These are phyloP conservation scores for Theobroma grandiflorum DNA, from an alignment of 441 rosid genomes.

Conservation along the genomic window DNA sequence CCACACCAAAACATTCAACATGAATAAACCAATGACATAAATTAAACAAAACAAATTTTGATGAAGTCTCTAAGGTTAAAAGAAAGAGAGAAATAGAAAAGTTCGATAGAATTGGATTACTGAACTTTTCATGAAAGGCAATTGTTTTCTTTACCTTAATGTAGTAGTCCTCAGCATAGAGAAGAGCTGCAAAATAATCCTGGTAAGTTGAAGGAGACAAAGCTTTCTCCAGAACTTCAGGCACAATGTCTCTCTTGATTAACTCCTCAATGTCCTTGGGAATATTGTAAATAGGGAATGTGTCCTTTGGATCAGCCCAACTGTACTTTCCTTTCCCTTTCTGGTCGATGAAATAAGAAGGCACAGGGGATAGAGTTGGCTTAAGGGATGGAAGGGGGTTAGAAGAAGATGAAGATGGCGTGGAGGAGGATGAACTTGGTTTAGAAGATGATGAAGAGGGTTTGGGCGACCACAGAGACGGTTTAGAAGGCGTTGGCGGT, in stretches of 20 bases:
- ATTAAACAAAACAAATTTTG: not conserved
- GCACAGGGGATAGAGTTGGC: conserved; percentile 21
- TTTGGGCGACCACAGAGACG: not conserved
- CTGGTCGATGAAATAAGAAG: not conserved
- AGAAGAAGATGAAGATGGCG: conserved; percentile 8
- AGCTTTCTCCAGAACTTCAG: conserved; percentile 33
- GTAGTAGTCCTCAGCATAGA: conserved; percentile 50
- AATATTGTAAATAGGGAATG: conserved; percentile 21
- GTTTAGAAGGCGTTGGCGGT: not conserved
- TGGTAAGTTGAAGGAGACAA: conserved; percentile 42
- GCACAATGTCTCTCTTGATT: conserved; percentile 38
- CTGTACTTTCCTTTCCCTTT: not conserved
- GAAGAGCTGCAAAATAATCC: conserved; percentile 48
- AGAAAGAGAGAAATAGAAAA: not conserved
- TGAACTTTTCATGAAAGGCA: not conserved
- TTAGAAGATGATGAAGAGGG: not conserved
- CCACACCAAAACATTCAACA: not conserved
- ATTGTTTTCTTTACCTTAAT: conserved; percentile 33
- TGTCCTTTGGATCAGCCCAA: conserved; percentile 17
- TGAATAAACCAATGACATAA: not conserved
- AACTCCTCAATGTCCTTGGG: conserved; percentile 32
- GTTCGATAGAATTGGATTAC: not conserved
- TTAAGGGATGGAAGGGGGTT: conserved; percentile 18
- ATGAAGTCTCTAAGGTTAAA: not conserved
- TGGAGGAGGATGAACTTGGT: conserved; percentile 12